A percentile compares a stretch with the other conserved stretches of the same genome.
These are phyloP conservation scores for Linaria vulgaris DNA, from an alignment of 257 asterid species.

Conservation along the genomic window DNA sequence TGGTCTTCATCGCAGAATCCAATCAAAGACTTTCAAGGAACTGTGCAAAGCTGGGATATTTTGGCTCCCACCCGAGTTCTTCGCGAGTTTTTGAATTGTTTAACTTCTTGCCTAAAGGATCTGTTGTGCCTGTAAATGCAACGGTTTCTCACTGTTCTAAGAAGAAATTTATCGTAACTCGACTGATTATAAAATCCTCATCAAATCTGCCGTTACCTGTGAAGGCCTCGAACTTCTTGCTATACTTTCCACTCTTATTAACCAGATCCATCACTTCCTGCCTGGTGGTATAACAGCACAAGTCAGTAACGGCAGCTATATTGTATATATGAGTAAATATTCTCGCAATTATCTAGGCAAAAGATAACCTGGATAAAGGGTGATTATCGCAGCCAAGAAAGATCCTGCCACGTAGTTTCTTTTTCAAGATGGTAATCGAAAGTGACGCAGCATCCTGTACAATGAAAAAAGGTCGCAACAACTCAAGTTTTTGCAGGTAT, in stretches of 20 bases:
- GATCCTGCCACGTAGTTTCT: conserved; percentile 57
- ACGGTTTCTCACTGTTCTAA: too few relatives aligned
- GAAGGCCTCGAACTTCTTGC: conserved; percentile 65
- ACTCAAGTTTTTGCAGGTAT: conserved; percentile 5
- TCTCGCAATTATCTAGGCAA: not conserved
- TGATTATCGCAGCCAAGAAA: conserved; percentile 91
- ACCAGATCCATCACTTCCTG: conserved; percentile 84
- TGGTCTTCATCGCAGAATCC: conserved; percentile 8
- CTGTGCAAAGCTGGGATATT: conserved; percentile 72
- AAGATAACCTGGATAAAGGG: conserved; percentile 68
- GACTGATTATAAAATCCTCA: conserved; percentile 1
- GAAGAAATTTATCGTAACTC: too few relatives aligned
- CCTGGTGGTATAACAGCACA: conserved; percentile 38
- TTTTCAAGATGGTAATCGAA: conserved; percentile 61
- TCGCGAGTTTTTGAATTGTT: conserved; percentile 74
- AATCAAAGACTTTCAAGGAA: conserved; percentile 63
- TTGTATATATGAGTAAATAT: conserved; percentile 3
- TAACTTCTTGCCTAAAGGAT: conserved; percentile 78
- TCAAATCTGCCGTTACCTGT: conserved; percentile 48
- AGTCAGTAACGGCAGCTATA: conserved; percentile 12
- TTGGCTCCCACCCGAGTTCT: conserved; percentile 84
- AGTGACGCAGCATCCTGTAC: conserved; percentile 90
- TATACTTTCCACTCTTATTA: conserved; percentile 65
- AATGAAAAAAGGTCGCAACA: conserved; percentile 11
- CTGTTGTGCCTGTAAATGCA: conserved; percentile 61